phyloP scores from a whole-genome alignment of 2,329 filamentous ascomycete species.

The Cephalotrichum gorgonifer region DNA sequence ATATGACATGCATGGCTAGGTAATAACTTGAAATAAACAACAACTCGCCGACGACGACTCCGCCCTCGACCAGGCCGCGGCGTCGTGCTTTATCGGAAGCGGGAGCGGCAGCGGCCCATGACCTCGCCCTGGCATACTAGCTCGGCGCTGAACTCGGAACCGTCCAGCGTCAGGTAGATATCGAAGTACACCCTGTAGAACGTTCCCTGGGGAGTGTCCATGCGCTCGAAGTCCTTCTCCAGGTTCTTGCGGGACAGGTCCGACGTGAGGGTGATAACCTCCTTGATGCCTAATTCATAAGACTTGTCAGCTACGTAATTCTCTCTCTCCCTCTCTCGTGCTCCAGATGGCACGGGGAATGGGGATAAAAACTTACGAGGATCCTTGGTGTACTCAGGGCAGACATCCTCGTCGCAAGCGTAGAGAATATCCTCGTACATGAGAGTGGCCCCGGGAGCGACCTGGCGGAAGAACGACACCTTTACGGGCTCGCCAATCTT shows the following conservation, averaged over 20 bases:
- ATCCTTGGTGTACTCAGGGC: constrained; percentile 98
- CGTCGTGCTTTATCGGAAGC: constrained; percentile 54
- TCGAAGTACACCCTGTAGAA: constrained; percentile 80
- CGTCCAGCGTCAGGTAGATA: constrained; percentile 87
- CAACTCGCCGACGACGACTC: not conserved
- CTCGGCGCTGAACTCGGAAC: constrained; percentile 95
- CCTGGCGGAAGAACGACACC: constrained; percentile 96
- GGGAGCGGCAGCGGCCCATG: constrained; percentile 90
- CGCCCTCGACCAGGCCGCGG: not conserved
- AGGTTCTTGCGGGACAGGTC: constrained; percentile 96
- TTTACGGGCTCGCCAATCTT: constrained; percentile 99
- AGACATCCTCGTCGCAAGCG: constrained; percentile 95
- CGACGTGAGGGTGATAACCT: constrained; percentile 93
- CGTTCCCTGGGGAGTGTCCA: constrained; percentile 96
- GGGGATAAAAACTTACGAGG: constrained; percentile 63
- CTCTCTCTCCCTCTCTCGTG: not conserved
- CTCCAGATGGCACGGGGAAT: no score
- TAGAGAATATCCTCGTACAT: constrained; percentile 99
- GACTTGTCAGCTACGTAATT: constrained; percentile 15
- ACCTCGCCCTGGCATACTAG: constrained; percentile 98
- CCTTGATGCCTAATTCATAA: constrained; percentile 76
- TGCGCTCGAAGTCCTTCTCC: constrained; percentile 97
- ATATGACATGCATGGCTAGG: constrained; percentile 4
- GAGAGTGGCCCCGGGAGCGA: constrained; percentile 89
- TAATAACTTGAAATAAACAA: not conserved